Percentiles rank a stretch among this genome's conserved stretches.
These are phyloP conservation scores for Aspergillus coremiiformis DNA, from an alignment of 495 filamentous ascomycete species.

Conservation along the genomic window DNA sequence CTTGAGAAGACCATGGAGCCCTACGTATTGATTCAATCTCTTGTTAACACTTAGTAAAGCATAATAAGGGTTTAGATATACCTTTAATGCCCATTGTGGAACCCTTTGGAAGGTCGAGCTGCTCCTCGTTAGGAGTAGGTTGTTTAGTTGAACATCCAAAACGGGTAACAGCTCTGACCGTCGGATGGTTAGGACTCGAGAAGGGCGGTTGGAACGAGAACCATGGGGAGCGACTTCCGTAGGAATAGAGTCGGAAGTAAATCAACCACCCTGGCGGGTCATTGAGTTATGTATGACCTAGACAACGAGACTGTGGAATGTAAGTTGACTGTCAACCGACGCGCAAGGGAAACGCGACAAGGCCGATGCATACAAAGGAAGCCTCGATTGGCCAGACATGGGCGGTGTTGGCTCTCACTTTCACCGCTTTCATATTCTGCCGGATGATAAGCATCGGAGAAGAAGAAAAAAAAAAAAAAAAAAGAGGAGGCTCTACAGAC, in stretches of 20 bases:
- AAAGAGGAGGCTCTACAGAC: background rate
- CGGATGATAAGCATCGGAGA: constrained; percentile 4
- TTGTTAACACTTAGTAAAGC: background rate
- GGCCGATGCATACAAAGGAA: background rate
- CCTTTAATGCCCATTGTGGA: constrained; percentile 66
- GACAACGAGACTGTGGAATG: constrained; percentile 26
- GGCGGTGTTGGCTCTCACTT: constrained; percentile 2
- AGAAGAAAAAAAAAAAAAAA: constrained; percentile 13
- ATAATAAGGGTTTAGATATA: constrained; percentile 20
- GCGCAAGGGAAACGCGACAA: constrained; percentile 19
- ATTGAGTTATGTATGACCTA: constrained; percentile 9
- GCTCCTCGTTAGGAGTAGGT: constrained; percentile 27
- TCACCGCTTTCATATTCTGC: constrained; percentile 23
- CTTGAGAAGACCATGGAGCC: constrained; percentile 84
- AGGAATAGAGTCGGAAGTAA: background rate
- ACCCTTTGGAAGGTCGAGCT: constrained; percentile 26
- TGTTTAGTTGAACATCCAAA: constrained; percentile 17
- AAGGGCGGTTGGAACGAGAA: background rate
- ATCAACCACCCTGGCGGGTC: background rate
- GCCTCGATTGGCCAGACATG: constrained; percentile 14
- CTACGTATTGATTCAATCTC: constrained; percentile 32
- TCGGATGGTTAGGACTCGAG: constrained; percentile 6
- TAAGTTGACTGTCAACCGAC: constrained; percentile 7
- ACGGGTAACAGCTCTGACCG: constrained; percentile 13
- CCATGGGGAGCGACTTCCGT: constrained; percentile 3